These are phyloP conservation scores for Dichomitus squalens DNA, from an alignment of 1,284 basidiomycete genomes.

Conservation along the genomic window DNA sequence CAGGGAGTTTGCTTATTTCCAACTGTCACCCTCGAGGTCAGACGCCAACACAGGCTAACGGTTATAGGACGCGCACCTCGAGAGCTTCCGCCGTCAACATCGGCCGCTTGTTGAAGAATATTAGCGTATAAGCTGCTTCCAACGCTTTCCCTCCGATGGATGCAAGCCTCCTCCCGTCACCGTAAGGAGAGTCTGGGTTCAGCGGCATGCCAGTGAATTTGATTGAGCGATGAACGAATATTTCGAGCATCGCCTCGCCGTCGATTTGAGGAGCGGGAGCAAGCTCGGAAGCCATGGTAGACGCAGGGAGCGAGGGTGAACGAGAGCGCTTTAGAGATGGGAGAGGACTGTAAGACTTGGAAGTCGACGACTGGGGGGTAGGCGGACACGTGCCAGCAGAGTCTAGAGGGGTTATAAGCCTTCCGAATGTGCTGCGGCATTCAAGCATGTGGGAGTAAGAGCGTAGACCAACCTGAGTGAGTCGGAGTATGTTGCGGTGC, in stretches of 20 bases:
- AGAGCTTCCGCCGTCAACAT: slow-evolving; percentile 51
- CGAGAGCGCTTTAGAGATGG: slow-evolving; percentile 33
- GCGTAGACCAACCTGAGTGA: slow-evolving; percentile 4
- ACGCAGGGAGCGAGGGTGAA: slow-evolving; percentile 19
- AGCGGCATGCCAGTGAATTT: slow-evolving; percentile 44
- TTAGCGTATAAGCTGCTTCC: slow-evolving; percentile 49
- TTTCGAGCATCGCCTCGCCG: slow-evolving; percentile 60
- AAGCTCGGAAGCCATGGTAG: slow-evolving; percentile 31
- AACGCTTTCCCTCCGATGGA: slow-evolving; percentile 56
- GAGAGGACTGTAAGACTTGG: slow-evolving; percentile 24
- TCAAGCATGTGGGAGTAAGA: no score
- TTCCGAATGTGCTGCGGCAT: slow-evolving; percentile 18
- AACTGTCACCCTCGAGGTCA: slow-evolving; percentile 33
- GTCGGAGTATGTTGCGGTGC: slow-evolving; percentile 1
- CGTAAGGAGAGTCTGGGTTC: slow-evolving; percentile 43
- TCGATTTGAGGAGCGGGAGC: slow-evolving; percentile 45
- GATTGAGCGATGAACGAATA: slow-evolving; percentile 69
- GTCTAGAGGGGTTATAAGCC: slow-evolving; percentile 22
- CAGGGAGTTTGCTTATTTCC: slow-evolving; percentile 35
- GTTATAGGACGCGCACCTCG: slow-evolving; percentile 41
- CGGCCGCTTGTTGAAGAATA: slow-evolving; percentile 58
- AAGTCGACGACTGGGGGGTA: slow-evolving; percentile 17
- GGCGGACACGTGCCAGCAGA: slow-evolving; percentile 31
- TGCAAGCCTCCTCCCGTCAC: slow-evolving; percentile 61
- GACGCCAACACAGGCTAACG: slow-evolving; percentile 7